Percentiles rank a stretch among this genome's conserved stretches.
These are phyloP conservation scores for Kalmusia sp. DNA, from an alignment of 2,329 filamentous ascomycete genomes.

Conservation along the genomic window DNA sequence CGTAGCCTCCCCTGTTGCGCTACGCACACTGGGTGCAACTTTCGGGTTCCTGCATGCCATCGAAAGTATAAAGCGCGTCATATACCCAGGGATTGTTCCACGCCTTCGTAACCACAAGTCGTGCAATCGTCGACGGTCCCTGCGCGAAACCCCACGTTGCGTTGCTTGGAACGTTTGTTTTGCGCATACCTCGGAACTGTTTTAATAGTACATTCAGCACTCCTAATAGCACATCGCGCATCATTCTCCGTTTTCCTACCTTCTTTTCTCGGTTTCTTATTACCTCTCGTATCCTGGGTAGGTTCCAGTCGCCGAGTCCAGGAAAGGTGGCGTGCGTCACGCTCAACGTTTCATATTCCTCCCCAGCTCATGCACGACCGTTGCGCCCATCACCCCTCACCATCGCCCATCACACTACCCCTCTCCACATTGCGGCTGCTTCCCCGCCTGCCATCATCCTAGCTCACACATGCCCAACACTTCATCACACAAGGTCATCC, in stretches of 20 bases:
- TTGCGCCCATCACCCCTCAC: neutral
- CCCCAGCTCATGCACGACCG: neutral
- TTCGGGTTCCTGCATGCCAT: conserved; percentile 5
- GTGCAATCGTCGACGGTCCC: neutral
- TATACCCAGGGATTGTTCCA: neutral
- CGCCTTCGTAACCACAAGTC: neutral
- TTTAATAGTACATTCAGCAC: neutral
- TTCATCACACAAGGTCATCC: neutral
- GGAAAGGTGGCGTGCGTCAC: neutral
- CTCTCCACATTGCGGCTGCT: neutral
- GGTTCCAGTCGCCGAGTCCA: too few relatives aligned
- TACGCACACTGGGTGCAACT: neutral
- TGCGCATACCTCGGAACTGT: neutral
- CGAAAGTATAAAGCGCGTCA: conserved; percentile 1
- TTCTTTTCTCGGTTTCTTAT: neutral
- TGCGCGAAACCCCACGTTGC: neutral
- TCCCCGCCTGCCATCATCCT: neutral
- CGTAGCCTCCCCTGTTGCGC: neutral
- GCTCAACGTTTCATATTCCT: conserved; percentile 1
- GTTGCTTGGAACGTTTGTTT: neutral
- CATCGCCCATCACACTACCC: neutral
- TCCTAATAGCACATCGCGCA: neutral
- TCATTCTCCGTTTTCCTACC: neutral
- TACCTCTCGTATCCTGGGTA: too few relatives aligned
- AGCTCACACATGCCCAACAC: neutral